phyloP scores from a whole-genome alignment of 2,329 filamentous ascomycete species.

The Eurotiales sp. region DNA sequence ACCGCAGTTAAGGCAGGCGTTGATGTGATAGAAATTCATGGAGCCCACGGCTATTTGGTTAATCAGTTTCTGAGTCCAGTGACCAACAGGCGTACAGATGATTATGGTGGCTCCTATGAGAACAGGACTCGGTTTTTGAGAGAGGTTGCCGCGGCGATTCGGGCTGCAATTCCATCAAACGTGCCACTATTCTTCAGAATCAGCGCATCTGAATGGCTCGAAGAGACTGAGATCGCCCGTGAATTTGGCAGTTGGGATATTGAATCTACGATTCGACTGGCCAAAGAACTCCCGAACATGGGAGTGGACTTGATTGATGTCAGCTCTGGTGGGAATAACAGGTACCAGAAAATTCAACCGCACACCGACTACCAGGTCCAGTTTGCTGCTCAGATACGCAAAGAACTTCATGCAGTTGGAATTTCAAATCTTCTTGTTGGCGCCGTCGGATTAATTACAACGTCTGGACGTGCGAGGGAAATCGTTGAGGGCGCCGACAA shows the following conservation, averaged over 20 bases:
- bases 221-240: constrained; percentile 35
- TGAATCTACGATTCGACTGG: constrained; percentile 35
- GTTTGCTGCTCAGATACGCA: constrained; percentile 42
- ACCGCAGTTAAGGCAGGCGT: constrained; percentile 65
- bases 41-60: constrained; percentile 73
- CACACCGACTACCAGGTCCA: constrained; percentile 36
- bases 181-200: constrained; percentile 72
- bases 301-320: constrained; percentile 47
- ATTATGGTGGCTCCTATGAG: constrained; percentile 49
- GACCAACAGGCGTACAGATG: constrained; percentile 62
- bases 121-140: constrained; percentile 65
- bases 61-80: constrained; percentile 66
- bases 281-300: constrained; percentile 37
- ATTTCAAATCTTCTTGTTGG: constrained; percentile 44
- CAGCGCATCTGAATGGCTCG: constrained; percentile 69
- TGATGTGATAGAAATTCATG: constrained; percentile 75
- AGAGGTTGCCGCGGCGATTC: constrained; percentile 47
- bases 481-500: neutral
- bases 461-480: constrained; percentile 34
- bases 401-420: constrained; percentile 33
- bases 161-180: constrained; percentile 56
- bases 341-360: constrained; percentile 41
- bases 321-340: constrained; percentile 44
- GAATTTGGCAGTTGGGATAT: constrained; percentile 36
- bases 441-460: constrained; percentile 50